Evolutionary conservation across 495 filamentous ascomycete genomes (phyloP).

Genomic region (Pseudoneurospora amorphoporcata): DNA sequence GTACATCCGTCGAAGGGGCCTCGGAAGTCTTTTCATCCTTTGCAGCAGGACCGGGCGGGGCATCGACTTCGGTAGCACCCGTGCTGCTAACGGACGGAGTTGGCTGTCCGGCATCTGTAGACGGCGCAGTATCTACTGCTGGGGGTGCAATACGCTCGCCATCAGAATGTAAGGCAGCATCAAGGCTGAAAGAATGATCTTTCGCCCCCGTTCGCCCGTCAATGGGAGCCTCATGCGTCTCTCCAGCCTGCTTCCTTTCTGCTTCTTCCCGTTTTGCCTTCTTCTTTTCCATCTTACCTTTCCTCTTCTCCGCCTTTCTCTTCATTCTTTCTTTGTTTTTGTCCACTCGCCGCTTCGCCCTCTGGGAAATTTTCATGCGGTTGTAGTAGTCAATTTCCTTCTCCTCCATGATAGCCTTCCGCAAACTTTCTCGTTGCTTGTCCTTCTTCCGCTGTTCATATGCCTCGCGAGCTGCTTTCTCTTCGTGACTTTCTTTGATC

Average conservation of each 20-base stretch:
- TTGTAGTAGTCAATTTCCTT: constrained; percentile 11
- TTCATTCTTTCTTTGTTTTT: constrained; percentile 17
- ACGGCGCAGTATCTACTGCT: neutral
- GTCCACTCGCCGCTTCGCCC: constrained; percentile 5
- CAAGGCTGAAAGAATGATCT: neutral
- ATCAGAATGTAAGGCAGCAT: neutral
- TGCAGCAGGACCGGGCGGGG: neutral
- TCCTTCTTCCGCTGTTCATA: constrained; percentile 31
- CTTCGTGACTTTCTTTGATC: constrained; percentile 52
- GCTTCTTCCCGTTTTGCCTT: constrained; percentile 13
- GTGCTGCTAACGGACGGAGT: neutral
- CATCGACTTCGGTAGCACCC: neutral
- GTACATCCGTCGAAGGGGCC: neutral
- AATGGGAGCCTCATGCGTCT: neutral
- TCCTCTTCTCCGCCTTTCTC: constrained; percentile 19
- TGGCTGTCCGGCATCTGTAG: neutral
- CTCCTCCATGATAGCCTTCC: constrained; percentile 18
- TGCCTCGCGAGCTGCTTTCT: constrained; percentile 42
- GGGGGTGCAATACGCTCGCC: neutral
- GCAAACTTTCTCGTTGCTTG: constrained; percentile 39
- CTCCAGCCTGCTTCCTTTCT: neutral
- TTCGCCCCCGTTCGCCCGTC: neutral
- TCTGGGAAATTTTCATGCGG: neutral
- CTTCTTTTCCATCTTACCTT: constrained; percentile 9
- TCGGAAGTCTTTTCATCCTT: neutral